These are phyloP conservation scores for Tolypocladium guangdongense DNA, from an alignment of 2,329 filamentous ascomycete genomes.

Conservation along the genomic window DNA sequence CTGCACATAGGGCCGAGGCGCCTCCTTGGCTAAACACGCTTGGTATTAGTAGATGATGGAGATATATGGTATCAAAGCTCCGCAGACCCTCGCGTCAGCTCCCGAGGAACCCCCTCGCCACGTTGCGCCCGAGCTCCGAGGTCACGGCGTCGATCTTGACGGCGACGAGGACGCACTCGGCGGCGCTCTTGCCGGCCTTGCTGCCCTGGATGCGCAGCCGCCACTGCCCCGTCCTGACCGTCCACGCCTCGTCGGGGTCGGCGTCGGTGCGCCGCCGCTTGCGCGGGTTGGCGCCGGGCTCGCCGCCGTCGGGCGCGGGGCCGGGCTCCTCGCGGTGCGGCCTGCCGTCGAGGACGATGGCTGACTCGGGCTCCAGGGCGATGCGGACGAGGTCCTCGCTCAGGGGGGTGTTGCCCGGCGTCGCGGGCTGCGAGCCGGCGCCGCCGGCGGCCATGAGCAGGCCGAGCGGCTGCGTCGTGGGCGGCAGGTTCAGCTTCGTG, in stretches of 20 bases:
- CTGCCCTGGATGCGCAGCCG: conserved; percentile 51
- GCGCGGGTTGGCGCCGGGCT: conserved; percentile 24
- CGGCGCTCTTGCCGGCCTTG: conserved; percentile 36
- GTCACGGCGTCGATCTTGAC: conserved; percentile 67
- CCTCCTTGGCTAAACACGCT: background rate
- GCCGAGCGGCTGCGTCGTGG: conserved; percentile 48
- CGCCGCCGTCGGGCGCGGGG: conserved; percentile 13
- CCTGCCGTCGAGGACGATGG: conserved; percentile 47
- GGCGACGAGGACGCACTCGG: conserved; percentile 63
- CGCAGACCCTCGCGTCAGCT: conserved; percentile 1
- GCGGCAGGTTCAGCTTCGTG: conserved; percentile 63
- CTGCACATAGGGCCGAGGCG: background rate
- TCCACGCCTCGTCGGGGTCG: conserved; percentile 38
- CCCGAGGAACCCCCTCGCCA: conserved; percentile 49
- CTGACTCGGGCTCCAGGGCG: conserved; percentile 47
- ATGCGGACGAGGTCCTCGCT: conserved; percentile 61
- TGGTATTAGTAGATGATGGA: background rate
- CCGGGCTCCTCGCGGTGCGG: conserved; percentile 22
- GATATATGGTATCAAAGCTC: background rate
- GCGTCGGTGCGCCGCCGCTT: conserved; percentile 34
- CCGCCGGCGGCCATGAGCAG: conserved; percentile 57
- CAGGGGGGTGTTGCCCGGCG: conserved; percentile 57
- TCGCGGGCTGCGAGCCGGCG: conserved; percentile 47
- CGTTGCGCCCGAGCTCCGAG: conserved; percentile 56
- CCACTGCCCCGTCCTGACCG: conserved; percentile 61